Percentiles rank a stretch among this genome's conserved stretches.
These are phyloP conservation scores for Scedosporium apiospermum DNA, from an alignment of 2,329 filamentous ascomycete species.

Conservation along the genomic window DNA sequence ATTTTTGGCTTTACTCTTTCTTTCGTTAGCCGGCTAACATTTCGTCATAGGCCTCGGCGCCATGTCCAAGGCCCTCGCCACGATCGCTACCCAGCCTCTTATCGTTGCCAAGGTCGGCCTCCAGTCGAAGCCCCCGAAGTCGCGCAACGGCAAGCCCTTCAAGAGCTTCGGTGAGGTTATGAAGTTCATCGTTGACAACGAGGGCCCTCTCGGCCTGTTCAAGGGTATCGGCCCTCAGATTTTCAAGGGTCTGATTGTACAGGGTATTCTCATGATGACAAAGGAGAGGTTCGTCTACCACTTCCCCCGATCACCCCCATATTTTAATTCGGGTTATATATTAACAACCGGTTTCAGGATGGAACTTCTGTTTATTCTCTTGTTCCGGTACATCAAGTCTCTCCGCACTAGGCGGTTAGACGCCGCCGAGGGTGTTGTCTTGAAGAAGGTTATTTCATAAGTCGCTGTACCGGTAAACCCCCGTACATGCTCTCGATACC, in stretches of 20 bases:
- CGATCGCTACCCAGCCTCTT: conserved; percentile 83
- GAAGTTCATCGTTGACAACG: conserved; percentile 83
- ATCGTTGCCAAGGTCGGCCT: conserved; percentile 97
- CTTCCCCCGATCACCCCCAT: not conserved
- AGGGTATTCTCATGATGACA: conserved; percentile 97
- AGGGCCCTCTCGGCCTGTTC: conserved; percentile 77
- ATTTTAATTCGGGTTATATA: not conserved
- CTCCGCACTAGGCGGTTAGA: conserved; percentile 28
- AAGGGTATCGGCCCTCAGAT: conserved; percentile 96
- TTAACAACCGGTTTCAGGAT: conserved; percentile 42
- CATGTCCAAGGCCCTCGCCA: conserved; percentile 85
- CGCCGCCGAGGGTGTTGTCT: not conserved
- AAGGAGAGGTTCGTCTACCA: conserved; percentile 67
- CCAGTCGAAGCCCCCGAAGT: conserved; percentile 82
- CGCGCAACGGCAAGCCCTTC: conserved; percentile 81
- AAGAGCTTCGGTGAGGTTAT: conserved; percentile 91
- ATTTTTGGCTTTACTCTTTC: not conserved
- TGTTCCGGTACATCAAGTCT: conserved; percentile 72
- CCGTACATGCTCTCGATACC: not conserved
- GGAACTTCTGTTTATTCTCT: conserved; percentile 76
- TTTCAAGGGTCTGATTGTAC: conserved; percentile 83
- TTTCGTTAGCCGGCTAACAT: not conserved
- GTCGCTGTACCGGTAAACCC: not conserved
- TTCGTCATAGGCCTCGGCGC: conserved; percentile 66
- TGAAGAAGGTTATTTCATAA: conserved; percentile 4